phyloP scores from a whole-genome alignment of 805 yeast species.

The Ogataea ganodermae region DNA sequence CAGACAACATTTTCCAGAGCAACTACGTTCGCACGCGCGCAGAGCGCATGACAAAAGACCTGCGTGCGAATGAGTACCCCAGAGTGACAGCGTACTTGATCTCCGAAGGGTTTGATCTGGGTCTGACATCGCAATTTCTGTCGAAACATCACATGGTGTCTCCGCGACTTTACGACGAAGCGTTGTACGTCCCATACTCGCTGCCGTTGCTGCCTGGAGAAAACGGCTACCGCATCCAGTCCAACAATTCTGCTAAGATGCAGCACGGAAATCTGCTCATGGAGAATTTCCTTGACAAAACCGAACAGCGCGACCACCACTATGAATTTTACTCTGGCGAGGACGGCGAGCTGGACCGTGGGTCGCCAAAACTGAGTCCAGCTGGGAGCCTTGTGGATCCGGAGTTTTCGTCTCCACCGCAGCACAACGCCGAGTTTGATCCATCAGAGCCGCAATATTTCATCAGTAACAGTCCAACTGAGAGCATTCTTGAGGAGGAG shows the following conservation, averaged over 20 bases:
- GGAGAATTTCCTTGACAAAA: conserved; percentile 75
- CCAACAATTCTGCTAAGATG: conserved; percentile 54
- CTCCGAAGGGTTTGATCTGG: conserved; percentile 76
- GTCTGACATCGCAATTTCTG: conserved; percentile 63
- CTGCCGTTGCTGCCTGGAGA: conserved; percentile 85
- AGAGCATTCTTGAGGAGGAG: conserved; percentile 31
- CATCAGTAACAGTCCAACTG: conserved; percentile 45
- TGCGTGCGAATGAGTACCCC: conserved; percentile 63
- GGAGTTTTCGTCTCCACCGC: conserved; percentile 36
- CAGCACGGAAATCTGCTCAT: conserved; percentile 48
- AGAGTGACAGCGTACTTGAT: conserved; percentile 91
- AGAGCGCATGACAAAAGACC: conserved; percentile 59
- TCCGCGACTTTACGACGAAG: conserved; percentile 89
- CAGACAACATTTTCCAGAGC: conserved; percentile 38
- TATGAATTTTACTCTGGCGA: conserved; percentile 87
- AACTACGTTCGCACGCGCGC: conserved; percentile 42
- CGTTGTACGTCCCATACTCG: conserved; percentile 86
- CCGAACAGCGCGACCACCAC: conserved; percentile 88
- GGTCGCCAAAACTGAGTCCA: conserved; percentile 27
- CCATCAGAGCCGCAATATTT: conserved; percentile 94
- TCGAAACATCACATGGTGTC: conserved; percentile 74
- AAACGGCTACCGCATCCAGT: conserved; percentile 73
- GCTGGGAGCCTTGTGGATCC: conserved; percentile 21
- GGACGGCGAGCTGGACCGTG: conserved; percentile 43
- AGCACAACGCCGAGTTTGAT: conserved; percentile 60